Conservation (phyloP, 2,329 filamentous ascomycete genomes). For the Talaromyces albobiverticillius region DNA sequence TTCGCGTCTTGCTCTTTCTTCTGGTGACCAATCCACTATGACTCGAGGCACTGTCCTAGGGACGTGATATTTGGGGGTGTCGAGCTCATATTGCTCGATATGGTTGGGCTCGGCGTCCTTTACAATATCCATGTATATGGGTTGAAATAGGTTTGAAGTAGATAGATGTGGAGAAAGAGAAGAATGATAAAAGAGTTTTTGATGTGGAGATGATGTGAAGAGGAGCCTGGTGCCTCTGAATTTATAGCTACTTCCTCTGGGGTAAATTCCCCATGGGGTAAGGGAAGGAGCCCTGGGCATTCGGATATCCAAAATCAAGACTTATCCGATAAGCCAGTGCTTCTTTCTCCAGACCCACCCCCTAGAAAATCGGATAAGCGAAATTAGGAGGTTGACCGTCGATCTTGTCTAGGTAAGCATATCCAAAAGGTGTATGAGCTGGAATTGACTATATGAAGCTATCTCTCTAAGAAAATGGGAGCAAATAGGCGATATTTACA, state of each 20-base stretch:
- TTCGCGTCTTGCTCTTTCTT: neutral
- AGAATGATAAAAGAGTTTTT: neutral
- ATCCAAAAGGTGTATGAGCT: no score
- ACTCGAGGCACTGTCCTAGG: neutral
- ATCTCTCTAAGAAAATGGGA: no score
- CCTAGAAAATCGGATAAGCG: no score
- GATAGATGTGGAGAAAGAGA: neutral
- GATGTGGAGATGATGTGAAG: neutral
- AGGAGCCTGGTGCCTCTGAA: neutral
- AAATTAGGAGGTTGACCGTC: no score
- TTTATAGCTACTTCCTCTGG: neutral
- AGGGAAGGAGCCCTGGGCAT: neutral
- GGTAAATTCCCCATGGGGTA: neutral
- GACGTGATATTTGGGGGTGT: neutral
- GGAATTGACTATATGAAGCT: no score
- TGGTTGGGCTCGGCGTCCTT: neutral
- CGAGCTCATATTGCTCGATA: slow-evolving; percentile 1
- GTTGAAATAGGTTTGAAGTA: neutral
- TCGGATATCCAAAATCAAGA: slow-evolving; percentile 1
- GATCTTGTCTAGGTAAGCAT: no score
- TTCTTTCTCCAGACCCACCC: no score
- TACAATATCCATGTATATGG: neutral
- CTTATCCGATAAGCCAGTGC: no score
- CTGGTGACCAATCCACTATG: neutral
- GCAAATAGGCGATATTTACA: no score